Conservation (phyloP, 2,329 filamentous ascomycete species). For the Juglanconis oblonga region DNA sequence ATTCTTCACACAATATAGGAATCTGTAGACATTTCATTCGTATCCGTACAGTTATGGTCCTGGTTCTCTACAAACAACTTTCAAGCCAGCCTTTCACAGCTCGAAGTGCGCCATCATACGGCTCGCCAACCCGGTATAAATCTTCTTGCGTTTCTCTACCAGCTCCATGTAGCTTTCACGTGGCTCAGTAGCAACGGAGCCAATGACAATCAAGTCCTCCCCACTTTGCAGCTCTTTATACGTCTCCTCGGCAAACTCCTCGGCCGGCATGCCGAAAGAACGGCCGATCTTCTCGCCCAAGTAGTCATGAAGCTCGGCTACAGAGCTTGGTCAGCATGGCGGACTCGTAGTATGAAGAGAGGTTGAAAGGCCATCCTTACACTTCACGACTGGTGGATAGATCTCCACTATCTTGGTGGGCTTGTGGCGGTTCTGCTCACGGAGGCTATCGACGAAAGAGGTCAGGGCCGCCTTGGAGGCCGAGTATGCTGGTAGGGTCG, state of each 20-base stretch:
- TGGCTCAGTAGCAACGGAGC: constrained; percentile 16
- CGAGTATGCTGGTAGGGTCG: constrained; percentile 36
- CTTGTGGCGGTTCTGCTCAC: constrained; percentile 29
- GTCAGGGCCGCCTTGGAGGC: constrained; percentile 44
- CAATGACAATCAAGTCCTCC: constrained; percentile 28
- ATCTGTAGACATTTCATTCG: no score
- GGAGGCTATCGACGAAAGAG: constrained; percentile 38
- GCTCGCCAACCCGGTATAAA: constrained; percentile 11
- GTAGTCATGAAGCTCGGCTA: constrained; percentile 24
- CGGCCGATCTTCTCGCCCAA: constrained; percentile 20
- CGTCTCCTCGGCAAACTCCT: constrained; percentile 34
- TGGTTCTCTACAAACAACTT: no score
- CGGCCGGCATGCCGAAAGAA: constrained; percentile 19
- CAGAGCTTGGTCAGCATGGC: constrained; percentile 18
- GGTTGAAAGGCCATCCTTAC: constrained; percentile 23
- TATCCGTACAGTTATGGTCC: no score
- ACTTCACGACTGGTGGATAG: constrained; percentile 30
- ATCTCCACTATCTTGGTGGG: constrained; percentile 34
- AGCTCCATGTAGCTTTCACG: constrained; percentile 12
- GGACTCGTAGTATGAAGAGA: no score
- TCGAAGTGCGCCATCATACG: constrained; percentile 9
- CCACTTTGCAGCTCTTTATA: constrained; percentile 32
- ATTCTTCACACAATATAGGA: no score
- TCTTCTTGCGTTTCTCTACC: constrained; percentile 11
- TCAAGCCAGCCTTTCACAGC: background rate